Base-by-base conservation (phyloP, 805 yeast genomes). In the Starmera amethionina region DNA sequence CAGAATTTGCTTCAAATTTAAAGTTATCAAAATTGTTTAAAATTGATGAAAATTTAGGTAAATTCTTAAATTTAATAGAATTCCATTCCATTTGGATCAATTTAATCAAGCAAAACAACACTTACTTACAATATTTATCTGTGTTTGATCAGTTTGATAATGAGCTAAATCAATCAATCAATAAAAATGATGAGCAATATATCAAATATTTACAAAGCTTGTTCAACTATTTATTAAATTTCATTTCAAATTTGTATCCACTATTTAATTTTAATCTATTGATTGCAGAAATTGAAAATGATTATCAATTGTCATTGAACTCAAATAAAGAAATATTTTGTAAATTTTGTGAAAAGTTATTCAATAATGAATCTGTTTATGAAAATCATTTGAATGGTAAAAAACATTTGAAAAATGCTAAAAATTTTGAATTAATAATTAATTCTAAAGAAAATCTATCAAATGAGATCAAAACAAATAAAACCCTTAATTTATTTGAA, bases 381-480 rank as follows among this genome's bases (percentile, higher is more conserved):
- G 59, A 70, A 4, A 78, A 73, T 3, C 97, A 90, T 65, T 58
- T 86, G 22, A 44, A 51, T 1, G 95, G 96, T 1, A 84, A 82
- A 54, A 80, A 79, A 49, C 97, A 90, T 55, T 62, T 68, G 42
- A 80, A 77, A 48, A 75, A 75, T 32, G 54, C 49, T 0, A 51
- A 45, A 22, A 52, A 47, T 16, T 22, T 34, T 19, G 16, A 16
- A 3, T 12, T 4, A 10, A 3, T 5, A 8, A 30, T 5, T 4
- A 13, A 30, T 12, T 12, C 29, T 31, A 14, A 16, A 25, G 22
- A 39, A 41, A 30, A 42, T 16, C 18, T 16, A 16, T 16, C 18
- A 16, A 16, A 16, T 16, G 18, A 16, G 18, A 16, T 16, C 18
- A 16, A 16, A 16, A 16, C 18, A 16, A 16, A 16, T 4, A 16